phyloP scores from a whole-genome alignment of 1,284 basidiomycete species.

The Phenoliferia sp. region DNA sequence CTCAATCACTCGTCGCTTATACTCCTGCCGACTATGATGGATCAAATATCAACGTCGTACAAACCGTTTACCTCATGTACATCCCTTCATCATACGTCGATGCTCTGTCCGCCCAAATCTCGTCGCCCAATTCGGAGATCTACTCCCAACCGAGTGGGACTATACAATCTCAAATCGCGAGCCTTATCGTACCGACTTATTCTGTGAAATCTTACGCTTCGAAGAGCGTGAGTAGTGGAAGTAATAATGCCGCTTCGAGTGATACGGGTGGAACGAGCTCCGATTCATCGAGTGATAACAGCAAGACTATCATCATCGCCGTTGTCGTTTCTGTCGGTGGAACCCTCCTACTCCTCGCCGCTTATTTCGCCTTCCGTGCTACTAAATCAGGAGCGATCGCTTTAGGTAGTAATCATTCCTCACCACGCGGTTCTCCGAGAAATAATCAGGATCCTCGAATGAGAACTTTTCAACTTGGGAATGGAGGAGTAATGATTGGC shows the following conservation, averaged over 20 bases:
- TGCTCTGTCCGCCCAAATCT: constrained; percentile 29
- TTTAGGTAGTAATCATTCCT: not conserved
- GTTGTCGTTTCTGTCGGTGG: constrained; percentile 29
- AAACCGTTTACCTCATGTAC: constrained; percentile 30
- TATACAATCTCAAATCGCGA: constrained; percentile 27
- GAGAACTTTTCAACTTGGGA: constrained; percentile 23
- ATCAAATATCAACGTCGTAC: constrained; percentile 3
- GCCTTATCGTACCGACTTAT: constrained; percentile 29
- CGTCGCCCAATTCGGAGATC: constrained; percentile 21
- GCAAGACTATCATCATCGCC: constrained; percentile 32
- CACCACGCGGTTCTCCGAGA: not conserved
- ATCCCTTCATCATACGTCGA: constrained; percentile 29
- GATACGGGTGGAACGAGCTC: not conserved
- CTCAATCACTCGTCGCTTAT: constrained; percentile 33
- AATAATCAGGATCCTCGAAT: constrained; percentile 3
- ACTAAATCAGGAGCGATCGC: constrained; percentile 27
- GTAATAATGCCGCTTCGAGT: not conserved
- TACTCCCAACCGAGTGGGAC: constrained; percentile 20
- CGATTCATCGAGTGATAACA: not conserved
- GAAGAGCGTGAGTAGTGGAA: not conserved
- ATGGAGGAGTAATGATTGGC: not conserved
- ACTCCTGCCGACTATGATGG: constrained; percentile 14
- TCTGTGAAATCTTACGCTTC: constrained; percentile 24
- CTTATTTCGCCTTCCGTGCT: constrained; percentile 28
- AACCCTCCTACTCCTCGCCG: constrained; percentile 26